These are phyloP conservation scores for Emmonsiellopsis sp. DNA, from an alignment of 2,329 filamentous ascomycete genomes.

Conservation along the genomic window DNA sequence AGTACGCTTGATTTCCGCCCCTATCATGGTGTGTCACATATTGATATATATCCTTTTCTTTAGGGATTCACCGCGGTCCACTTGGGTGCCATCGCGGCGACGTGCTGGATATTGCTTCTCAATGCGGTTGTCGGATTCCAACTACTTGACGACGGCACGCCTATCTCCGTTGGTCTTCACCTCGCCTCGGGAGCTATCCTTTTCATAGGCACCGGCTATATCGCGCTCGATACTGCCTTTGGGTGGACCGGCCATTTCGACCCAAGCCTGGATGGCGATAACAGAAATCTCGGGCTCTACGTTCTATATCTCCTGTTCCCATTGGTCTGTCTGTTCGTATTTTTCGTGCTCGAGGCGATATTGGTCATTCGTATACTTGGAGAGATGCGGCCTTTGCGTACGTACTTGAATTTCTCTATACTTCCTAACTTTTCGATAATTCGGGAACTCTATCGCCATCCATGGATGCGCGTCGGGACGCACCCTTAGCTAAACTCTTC, in stretches of 20 bases:
- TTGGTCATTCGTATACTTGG: constrained; percentile 80
- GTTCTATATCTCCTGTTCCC: constrained; percentile 88
- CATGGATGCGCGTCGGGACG: no score
- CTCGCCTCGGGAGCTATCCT: constrained; percentile 59
- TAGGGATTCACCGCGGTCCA: constrained; percentile 85
- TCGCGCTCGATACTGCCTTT: constrained; percentile 87
- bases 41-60: not conserved
- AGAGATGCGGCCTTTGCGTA: constrained; percentile 81
- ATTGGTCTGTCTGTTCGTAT: constrained; percentile 78
- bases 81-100: constrained; percentile 79
- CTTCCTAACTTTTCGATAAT: no score
- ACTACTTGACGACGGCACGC: constrained; percentile 84
- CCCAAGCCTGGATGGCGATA: constrained; percentile 44
- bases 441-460: no score
- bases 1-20: constrained; percentile 48
- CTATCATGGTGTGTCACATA: not conserved
- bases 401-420: constrained; percentile 20
- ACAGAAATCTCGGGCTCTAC: constrained; percentile 78
- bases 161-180: constrained; percentile 70
- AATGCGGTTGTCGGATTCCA: constrained; percentile 92
- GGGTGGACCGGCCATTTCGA: constrained; percentile 74
- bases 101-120: constrained; percentile 81
- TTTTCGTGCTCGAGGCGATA: constrained; percentile 73
- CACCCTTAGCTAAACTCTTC: not conserved
- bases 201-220: constrained; percentile 88